These are phyloP conservation scores for Nakaseomyces nivariensis DNA, from an alignment of 1,139 yeast genomes.

Conservation along the genomic window DNA sequence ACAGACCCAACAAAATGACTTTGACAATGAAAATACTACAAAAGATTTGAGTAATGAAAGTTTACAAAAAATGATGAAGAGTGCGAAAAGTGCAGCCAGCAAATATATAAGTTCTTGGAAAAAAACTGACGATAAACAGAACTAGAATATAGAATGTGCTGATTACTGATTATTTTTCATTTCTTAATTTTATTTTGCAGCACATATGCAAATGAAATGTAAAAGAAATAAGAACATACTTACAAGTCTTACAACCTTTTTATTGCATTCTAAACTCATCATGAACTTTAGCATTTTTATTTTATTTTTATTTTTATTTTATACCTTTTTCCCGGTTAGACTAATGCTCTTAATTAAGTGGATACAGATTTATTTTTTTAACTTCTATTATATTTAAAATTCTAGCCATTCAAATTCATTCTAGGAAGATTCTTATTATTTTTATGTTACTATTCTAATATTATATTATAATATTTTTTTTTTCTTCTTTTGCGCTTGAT, in stretches of 20 bases:
- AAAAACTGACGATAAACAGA: background rate
- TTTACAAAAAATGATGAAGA: conserved; percentile 16
- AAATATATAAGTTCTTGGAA: conserved; percentile 20
- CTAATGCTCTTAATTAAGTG: background rate
- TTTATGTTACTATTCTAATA: background rate
- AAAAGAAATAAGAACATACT: too few relatives aligned
- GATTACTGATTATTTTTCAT: background rate
- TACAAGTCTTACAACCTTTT: background rate
- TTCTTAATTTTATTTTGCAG: background rate
- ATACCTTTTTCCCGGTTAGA: background rate
- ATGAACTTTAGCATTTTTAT: background rate
- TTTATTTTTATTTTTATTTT: too few relatives aligned
- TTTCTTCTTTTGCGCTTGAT: too few relatives aligned
- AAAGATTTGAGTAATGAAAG: conserved; percentile 10
- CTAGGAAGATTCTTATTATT: background rate
- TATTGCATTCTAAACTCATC: background rate
- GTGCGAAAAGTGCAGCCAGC: conserved; percentile 19
- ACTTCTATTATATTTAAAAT: background rate
- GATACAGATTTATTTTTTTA: background rate
- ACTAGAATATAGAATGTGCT: background rate
- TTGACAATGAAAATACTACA: conserved; percentile 4
- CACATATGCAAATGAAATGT: too few relatives aligned
- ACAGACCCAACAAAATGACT: conserved; percentile 5
- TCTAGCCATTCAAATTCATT: background rate
- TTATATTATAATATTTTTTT: background rate